Conservation (phyloP, 352 stramenopile genomes). For the Phytophthora podocarpi region DNA sequence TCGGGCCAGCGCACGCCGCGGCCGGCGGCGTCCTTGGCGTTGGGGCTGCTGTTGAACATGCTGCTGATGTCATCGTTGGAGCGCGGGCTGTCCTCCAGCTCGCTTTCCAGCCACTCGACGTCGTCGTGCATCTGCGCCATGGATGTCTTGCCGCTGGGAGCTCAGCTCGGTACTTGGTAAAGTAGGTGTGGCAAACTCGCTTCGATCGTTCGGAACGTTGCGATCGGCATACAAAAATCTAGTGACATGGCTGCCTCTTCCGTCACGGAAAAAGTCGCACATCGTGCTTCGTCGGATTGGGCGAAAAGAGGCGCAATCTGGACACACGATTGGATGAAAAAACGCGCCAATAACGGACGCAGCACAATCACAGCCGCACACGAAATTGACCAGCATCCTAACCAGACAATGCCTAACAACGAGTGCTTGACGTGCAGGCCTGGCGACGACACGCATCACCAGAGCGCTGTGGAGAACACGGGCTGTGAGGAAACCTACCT, state of each 20-base stretch:
- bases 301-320: background rate
- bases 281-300: constrained; percentile 16
- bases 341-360: constrained; percentile 3
- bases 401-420: constrained; percentile 70
- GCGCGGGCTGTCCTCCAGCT: constrained; percentile 73
- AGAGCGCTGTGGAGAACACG: constrained; percentile 69
- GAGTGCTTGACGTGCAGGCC: constrained; percentile 80
- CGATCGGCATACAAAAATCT: constrained; percentile 24
- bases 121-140: constrained; percentile 33
- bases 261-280: constrained; percentile 18
- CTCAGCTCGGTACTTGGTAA: constrained; percentile 6
- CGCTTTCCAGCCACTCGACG: constrained; percentile 74
- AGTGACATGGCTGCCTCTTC: constrained; percentile 17
- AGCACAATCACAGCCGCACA: constrained; percentile 3
- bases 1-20: constrained; percentile 20
- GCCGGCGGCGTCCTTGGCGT: constrained; percentile 33
- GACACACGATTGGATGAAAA: constrained; percentile 34
- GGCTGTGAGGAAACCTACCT: constrained; percentile 72
- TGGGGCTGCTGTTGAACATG: constrained; percentile 82
- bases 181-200: constrained; percentile 11
- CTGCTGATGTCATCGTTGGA: constrained; percentile 66
- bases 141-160: background rate
- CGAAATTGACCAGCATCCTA: background rate
- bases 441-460: constrained; percentile 67
- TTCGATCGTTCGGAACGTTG: constrained; percentile 3